Conservation (phyloP, 257 asterid species). For the Plantago major region DNA sequence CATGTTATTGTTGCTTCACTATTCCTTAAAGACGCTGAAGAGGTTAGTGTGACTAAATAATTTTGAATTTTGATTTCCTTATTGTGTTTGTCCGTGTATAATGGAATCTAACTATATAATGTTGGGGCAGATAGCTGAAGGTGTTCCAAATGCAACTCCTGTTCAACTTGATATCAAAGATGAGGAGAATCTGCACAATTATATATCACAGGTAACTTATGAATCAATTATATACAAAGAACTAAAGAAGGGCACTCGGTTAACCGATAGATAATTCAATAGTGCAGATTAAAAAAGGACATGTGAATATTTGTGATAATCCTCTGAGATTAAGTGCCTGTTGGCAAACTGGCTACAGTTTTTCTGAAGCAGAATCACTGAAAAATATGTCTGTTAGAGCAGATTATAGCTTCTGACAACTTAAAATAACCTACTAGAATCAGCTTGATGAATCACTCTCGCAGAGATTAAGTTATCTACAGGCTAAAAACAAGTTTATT, state of each 20-base stretch:
- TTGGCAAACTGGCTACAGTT: too few species aligned
- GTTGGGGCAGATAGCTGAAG: constrained; percentile 56
- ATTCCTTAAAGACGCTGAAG: constrained; percentile 84
- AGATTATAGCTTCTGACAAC: too few species aligned
- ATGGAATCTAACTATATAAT: constrained; percentile 11
- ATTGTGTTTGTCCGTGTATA: not conserved
- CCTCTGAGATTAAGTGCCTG: too few species aligned
- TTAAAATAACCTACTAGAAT: too few species aligned
- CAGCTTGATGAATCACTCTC: too few species aligned
- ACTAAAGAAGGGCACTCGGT: not conserved
- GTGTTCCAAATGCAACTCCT: constrained; percentile 68
- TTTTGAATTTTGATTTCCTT: not conserved
- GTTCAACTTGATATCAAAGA: constrained; percentile 70
- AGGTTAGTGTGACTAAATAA: constrained; percentile 43
- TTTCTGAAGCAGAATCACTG: too few species aligned
- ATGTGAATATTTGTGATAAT: too few species aligned
- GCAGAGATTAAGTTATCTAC: too few species aligned
- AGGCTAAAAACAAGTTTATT: too few species aligned
- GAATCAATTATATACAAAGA: not conserved
- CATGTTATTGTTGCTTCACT: constrained; percentile 83
- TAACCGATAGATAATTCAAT: not conserved
- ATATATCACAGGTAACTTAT: constrained; percentile 52
- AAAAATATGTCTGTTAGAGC: too few species aligned
- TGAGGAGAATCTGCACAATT: constrained; percentile 43
- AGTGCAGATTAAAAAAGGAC: not conserved